These are phyloP conservation scores for Zygosaccharomyces gambellarensis DNA, from an alignment of 805 yeast species.

Conservation along the genomic window DNA sequence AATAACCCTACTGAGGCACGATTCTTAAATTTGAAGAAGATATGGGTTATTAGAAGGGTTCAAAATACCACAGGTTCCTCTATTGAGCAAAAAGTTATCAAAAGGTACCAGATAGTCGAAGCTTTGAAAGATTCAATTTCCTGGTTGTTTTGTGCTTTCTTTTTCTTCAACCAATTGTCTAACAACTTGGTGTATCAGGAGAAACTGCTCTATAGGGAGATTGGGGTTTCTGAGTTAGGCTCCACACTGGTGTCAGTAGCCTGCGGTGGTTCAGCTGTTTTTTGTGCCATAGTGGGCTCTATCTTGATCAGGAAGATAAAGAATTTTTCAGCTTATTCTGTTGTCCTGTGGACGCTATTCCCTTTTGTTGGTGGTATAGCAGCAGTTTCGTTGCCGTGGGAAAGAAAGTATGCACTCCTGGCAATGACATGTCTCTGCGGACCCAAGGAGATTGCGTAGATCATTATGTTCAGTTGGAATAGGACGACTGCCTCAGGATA, in stretches of 20 bases:
- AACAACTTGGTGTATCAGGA: slow-evolving; percentile 52
- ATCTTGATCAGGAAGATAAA: slow-evolving; percentile 30
- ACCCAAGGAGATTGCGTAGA: slow-evolving; percentile 42
- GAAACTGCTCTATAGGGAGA: slow-evolving; percentile 41
- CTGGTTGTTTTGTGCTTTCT: slow-evolving; percentile 40
- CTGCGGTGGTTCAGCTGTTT: slow-evolving; percentile 44
- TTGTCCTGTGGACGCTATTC: slow-evolving; percentile 39
- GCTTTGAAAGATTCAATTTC: slow-evolving; percentile 46
- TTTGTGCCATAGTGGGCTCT: slow-evolving; percentile 39
- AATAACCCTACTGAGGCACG: slow-evolving; percentile 50
- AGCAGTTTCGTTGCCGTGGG: slow-evolving; percentile 42
- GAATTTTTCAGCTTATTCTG: slow-evolving; percentile 38
- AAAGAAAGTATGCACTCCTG: slow-evolving; percentile 42
- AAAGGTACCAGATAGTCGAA: slow-evolving; percentile 45
- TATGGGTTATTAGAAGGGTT: slow-evolving; percentile 45
- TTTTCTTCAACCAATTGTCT: slow-evolving; percentile 45
- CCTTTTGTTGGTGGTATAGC: slow-evolving; percentile 36
- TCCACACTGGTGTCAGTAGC: slow-evolving; percentile 53
- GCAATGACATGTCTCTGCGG: slow-evolving; percentile 47
- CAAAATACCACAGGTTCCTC: slow-evolving; percentile 38
- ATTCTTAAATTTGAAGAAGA: slow-evolving; percentile 43
- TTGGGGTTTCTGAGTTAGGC: slow-evolving; percentile 41
- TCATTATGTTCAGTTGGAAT: slow-evolving; percentile 36
- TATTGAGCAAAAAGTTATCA: slow-evolving; percentile 44
- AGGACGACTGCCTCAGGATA: slow-evolving; percentile 40